phyloP scores from a whole-genome alignment of 495 filamentous ascomycete genomes.

The Trichoderma reesei region DNA sequence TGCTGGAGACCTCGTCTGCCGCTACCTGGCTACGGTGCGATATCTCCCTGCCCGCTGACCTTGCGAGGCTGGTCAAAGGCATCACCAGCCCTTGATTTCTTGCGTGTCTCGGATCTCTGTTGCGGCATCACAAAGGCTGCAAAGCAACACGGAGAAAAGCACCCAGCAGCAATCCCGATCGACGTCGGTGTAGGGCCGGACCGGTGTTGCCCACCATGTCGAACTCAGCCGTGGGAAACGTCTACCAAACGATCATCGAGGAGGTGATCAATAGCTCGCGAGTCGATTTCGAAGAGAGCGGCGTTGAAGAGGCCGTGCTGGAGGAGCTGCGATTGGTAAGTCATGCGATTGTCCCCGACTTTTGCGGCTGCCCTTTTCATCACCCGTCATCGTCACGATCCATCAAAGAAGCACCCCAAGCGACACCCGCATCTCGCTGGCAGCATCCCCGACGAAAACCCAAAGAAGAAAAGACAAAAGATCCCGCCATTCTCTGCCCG shows the following conservation, averaged over 20 bases:
- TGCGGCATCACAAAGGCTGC: neutral
- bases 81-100: neutral
- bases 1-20: neutral
- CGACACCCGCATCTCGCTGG: neutral
- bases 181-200: neutral
- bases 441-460: neutral
- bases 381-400: neutral
- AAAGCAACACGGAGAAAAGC: neutral
- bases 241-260: constrained; percentile 85
- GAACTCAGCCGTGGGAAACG: constrained; percentile 50
- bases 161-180: neutral
- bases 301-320: constrained; percentile 76
- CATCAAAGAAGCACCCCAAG: neutral
- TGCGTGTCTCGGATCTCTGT: neutral
- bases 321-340: constrained; percentile 77
- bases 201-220: constrained; percentile 34
- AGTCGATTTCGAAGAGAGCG: constrained; percentile 93
- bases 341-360: constrained; percentile 11
- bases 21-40: neutral
- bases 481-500: neutral
- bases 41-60: neutral
- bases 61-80: neutral
- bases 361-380: neutral
- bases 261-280: constrained; percentile 81
- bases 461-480: neutral